A percentile compares a stretch with the other conserved stretches of the same genome.
Conservation (phyloP, 495 filamentous ascomycete genomes). For the Ascobolus immersus region DNA sequence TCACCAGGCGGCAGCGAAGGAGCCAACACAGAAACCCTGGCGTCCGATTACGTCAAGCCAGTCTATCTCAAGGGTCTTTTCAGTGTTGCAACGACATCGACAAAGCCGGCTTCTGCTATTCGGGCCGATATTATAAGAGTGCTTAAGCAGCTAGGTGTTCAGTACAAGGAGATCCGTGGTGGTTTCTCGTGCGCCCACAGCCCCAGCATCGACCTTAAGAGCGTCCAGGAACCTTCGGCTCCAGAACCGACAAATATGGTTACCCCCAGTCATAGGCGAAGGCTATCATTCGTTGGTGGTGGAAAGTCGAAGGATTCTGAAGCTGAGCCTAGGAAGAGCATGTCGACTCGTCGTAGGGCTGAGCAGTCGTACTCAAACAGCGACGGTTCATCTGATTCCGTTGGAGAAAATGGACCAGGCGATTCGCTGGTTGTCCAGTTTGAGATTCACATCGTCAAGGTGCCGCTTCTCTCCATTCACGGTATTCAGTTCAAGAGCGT, state of each 20-base stretch:
- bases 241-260: constrained; percentile 25
- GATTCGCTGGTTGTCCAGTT: constrained; percentile 61
- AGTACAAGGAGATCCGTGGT: constrained; percentile 73
- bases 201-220: constrained; percentile 71
- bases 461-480: constrained; percentile 74
- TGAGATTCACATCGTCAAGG: constrained; percentile 94
- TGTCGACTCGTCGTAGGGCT: constrained; percentile 21
- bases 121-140: constrained; percentile 80
- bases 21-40: constrained; percentile 8
- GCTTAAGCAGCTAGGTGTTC: constrained; percentile 61
- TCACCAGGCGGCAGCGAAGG: constrained; percentile 14
- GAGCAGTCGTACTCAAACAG: constrained; percentile 59
- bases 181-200: constrained; percentile 73
- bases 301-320: constrained; percentile 7
- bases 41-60: constrained; percentile 37
- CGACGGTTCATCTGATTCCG: constrained; percentile 50
- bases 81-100: constrained; percentile 89
- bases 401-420: constrained; percentile 63
- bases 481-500: constrained; percentile 98
- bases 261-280: constrained; percentile 36
- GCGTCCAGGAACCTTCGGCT: constrained; percentile 32
- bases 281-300: constrained; percentile 53
- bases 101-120: constrained; percentile 61
- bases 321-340: constrained; percentile 14
- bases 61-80: constrained; percentile 95